Evolutionary conservation across 2,329 filamentous ascomycete species (phyloP), one percentile per base, ranked within the genome.

Genomic region (Epichloe sibirici): DNA sequence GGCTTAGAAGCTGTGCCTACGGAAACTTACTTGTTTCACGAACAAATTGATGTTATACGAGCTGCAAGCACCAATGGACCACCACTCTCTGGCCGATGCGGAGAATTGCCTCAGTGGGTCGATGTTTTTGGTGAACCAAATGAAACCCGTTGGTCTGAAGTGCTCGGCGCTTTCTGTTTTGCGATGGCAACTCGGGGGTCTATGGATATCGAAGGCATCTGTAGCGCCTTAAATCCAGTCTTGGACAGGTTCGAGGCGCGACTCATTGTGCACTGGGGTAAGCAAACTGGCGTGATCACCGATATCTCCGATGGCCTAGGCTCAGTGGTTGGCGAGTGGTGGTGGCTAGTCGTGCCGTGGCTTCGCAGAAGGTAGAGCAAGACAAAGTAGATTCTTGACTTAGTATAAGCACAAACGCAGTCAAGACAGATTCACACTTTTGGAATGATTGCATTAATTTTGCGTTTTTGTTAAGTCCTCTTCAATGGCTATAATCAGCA

Each of bases 91-190:
- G 71, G 74, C 1, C 66, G 69, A 2, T 61, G 60, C 4, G 71
- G 73, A 11, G 76, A 79, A 43, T 70, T 88, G 4, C 86, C 86
- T 0, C 75, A 88, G 50, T 90, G 86, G 86, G 77, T 81, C 50
- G 83, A 85, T 63, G 81, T 90, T 55, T 79, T 85, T 55, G 82
- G 79, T 7, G 69, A 75, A 5, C 60, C 78, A 0, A 75, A 87
- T 55, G 65, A 64, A n/a, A 66, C 71, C 0, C 75, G 82, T 51
- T 90, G 86, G 84, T 74, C 77, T 51, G 76, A 81, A 56, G 73
- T 85, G 11, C 64, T 88, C 4, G 75, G 78, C 4, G 76, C 81
- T 5, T 73, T 88, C 2, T 70, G 82, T 37, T 81, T 86, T 55
- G 70, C 78, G 34, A 66, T 86, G 37, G 80, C 83, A 1, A 81